phyloP scores from a whole-genome alignment of 202 grass and related monocot species.

The Carex arenaria region DNA sequence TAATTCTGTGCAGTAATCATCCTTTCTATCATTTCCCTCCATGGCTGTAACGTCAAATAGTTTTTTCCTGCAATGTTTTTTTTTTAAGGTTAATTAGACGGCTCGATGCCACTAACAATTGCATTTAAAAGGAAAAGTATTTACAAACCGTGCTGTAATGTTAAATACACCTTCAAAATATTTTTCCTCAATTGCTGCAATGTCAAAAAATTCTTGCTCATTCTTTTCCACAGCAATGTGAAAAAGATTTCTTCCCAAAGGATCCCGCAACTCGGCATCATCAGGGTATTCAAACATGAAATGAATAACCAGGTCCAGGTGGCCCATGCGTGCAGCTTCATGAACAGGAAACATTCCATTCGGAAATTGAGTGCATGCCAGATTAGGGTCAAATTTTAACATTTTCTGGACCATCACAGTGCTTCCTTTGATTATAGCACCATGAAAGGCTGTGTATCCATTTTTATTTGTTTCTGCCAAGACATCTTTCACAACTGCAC shows the following conservation, averaged over 20 bases:
- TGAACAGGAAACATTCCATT: slow-evolving; percentile 35
- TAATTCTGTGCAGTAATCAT: background rate
- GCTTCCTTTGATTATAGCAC: background rate
- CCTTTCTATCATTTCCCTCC: background rate
- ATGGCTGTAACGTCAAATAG: background rate
- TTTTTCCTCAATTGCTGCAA: too few species aligned
- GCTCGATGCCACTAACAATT: too few species aligned
- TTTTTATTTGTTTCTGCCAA: too few species aligned
- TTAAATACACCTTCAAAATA: too few species aligned
- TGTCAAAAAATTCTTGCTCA: too few species aligned
- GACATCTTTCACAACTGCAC: too few species aligned
- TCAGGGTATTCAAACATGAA: background rate
- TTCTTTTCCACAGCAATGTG: background rate
- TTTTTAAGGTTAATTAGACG: too few species aligned
- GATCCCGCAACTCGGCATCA: background rate
- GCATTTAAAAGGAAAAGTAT: too few species aligned
- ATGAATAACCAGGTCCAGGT: background rate
- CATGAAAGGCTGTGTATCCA: too few species aligned
- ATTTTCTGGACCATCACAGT: background rate
- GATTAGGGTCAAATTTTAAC: background rate
- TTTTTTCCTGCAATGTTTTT: too few species aligned
- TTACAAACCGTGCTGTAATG: too few species aligned
- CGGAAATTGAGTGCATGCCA: slow-evolving; percentile 8
- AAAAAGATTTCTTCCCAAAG: background rate
- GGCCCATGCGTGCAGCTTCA: slow-evolving; percentile 25